A percentile compares a stretch with the other conserved stretches of the same genome.
Evolutionary conservation across 148 eudicot genomes (phyloP).

Genomic region (Chenopodium suecicum): DNA sequence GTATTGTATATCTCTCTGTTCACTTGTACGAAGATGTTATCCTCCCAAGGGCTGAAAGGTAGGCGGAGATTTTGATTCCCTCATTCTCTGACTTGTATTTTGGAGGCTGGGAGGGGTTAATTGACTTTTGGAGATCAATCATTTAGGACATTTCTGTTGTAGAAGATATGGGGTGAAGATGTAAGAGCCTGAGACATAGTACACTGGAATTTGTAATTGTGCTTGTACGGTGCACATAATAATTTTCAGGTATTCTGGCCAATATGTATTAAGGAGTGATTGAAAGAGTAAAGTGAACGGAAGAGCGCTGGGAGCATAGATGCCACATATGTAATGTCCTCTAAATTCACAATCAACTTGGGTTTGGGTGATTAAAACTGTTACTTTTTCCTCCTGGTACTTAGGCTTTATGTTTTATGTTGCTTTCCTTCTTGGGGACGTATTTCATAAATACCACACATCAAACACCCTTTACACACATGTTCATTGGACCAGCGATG

Average conservation of each 20-base stretch:
- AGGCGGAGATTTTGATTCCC: neutral
- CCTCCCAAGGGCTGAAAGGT: too few species aligned
- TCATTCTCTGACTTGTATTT: neutral
- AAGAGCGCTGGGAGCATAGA: neutral
- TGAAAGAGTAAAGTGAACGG: neutral
- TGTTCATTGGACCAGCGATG: too few species aligned
- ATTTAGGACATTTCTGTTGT: neutral
- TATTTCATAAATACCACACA: neutral
- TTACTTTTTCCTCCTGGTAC: neutral
- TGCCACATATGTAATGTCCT: neutral
- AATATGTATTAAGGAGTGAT: neutral
- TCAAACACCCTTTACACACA: too few species aligned
- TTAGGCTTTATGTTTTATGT: conserved; percentile 1
- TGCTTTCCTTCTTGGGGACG: neutral
- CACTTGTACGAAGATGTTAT: too few species aligned
- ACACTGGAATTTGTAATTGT: neutral
- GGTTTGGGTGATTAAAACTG: neutral
- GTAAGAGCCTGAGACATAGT: neutral
- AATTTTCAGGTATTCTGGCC: neutral
- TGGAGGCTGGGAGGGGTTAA: neutral
- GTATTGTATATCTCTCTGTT: too few species aligned
- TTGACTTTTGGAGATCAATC: neutral
- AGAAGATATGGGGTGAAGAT: neutral
- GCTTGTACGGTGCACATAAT: neutral
- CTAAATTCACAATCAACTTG: neutral